A percentile compares a stretch with the other conserved stretches of the same genome.
These are phyloP conservation scores for Aspergillus jensenii DNA, from an alignment of 2,329 filamentous ascomycete species.

Conservation along the genomic window DNA sequence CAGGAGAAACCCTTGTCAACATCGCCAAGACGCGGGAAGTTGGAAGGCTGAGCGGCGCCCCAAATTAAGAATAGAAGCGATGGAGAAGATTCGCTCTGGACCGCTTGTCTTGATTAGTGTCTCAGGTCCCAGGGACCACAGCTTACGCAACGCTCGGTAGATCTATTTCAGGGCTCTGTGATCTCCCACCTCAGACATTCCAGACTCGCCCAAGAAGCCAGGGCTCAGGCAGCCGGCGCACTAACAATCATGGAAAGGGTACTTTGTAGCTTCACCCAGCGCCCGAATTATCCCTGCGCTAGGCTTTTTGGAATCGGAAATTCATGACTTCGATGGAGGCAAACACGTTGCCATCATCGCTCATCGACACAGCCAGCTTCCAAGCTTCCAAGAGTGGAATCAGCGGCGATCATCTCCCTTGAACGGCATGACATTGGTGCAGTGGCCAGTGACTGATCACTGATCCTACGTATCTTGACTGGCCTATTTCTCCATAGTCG, in stretches of 20 bases:
- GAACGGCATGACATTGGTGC: background rate
- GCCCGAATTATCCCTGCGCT: background rate
- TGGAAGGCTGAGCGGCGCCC: slow-evolving; percentile 1
- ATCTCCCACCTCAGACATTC: slow-evolving; percentile 6
- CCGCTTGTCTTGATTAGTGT: background rate
- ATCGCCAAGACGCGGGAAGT: slow-evolving; percentile 17
- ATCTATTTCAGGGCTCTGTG: slow-evolving; percentile 6
- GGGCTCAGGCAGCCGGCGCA: background rate
- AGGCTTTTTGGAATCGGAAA: background rate
- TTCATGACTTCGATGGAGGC: background rate
- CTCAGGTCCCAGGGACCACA: slow-evolving; percentile 18
- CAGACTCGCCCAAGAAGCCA: slow-evolving; percentile 8
- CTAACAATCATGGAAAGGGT: background rate
- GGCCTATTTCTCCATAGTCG: background rate
- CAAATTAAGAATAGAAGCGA: slow-evolving; percentile 20
- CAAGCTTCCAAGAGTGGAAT: background rate
- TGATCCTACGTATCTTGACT: background rate
- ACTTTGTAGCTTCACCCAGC: background rate
- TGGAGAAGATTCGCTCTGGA: slow-evolving; percentile 1
- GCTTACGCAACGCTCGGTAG: slow-evolving; percentile 22
- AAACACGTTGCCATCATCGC: background rate
- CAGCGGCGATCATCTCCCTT: slow-evolving; percentile 4
- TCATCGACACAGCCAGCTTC: background rate
- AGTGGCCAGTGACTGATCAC: too few relatives aligned
- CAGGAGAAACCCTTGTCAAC: background rate